Conservation (phyloP, 352 stramenopile genomes). For the Globisporangium apiculatum region DNA sequence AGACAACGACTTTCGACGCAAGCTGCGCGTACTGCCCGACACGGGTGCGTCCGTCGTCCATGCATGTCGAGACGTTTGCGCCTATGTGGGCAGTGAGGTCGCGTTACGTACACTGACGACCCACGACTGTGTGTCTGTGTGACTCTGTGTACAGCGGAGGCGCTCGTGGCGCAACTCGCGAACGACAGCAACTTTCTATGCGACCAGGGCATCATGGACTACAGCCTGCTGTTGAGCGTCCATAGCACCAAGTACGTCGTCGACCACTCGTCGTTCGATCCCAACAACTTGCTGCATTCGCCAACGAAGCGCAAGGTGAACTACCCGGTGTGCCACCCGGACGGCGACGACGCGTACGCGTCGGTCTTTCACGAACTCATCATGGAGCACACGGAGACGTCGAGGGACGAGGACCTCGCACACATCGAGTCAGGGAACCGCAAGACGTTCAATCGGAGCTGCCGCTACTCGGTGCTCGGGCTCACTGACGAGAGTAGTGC, state of each 20-base stretch:
- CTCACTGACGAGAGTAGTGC: constrained; percentile 29
- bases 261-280: constrained; percentile 39
- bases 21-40: constrained; percentile 63
- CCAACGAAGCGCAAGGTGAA: constrained; percentile 69
- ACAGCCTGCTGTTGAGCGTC: constrained; percentile 81
- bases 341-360: constrained; percentile 37
- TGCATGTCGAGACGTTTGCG: too few relatives aligned
- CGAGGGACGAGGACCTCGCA: constrained; percentile 45
- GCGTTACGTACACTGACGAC: not conserved
- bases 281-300: constrained; percentile 29
- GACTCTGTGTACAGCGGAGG: constrained; percentile 21
- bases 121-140: not conserved
- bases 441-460: constrained; percentile 53
- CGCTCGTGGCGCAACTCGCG: constrained; percentile 59
- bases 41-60: constrained; percentile 16
- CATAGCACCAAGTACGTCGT: constrained; percentile 84
- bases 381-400: constrained; percentile 24
- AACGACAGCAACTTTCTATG: constrained; percentile 69
- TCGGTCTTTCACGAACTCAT: constrained; percentile 23
- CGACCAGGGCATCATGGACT: constrained; percentile 86
- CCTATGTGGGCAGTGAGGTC: not conserved
- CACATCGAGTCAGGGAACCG: constrained; percentile 48
- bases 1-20: constrained; percentile 85
- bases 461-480: constrained; percentile 64
- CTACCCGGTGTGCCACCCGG: constrained; percentile 60